Evolutionary conservation across 148 eudicot species (phyloP).

Genomic region (Rhododendron ferrugineum): DNA sequence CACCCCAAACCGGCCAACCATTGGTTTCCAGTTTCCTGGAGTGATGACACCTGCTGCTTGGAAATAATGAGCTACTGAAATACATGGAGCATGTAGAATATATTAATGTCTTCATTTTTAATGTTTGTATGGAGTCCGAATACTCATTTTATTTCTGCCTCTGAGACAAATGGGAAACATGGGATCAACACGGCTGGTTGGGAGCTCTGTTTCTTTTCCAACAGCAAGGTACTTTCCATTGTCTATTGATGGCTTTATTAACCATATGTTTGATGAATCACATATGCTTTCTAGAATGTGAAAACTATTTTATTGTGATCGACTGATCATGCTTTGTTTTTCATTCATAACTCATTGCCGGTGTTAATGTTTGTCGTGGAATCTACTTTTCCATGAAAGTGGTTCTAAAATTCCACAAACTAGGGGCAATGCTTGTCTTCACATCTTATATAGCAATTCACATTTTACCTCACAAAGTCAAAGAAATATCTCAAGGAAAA

Average conservation of each 20-base stretch:
- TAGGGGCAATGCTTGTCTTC: not conserved
- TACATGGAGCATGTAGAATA: constrained; percentile 69
- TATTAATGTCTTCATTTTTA: not conserved
- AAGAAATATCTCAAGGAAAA: not conserved
- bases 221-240: constrained; percentile 19
- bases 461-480: not conserved
- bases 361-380: not conserved
- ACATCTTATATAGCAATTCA: constrained; percentile 28
- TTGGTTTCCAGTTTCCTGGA: constrained; percentile 74
- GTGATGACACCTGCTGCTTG: constrained; percentile 48
- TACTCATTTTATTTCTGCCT: constrained; percentile 9
- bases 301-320: not conserved
- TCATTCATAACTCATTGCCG: not conserved
- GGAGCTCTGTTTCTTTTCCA: constrained; percentile 47
- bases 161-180: constrained; percentile 49
- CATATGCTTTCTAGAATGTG: not conserved
- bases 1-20: constrained; percentile 63
- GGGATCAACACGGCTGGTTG: constrained; percentile 42
- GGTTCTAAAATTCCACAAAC: not conserved
- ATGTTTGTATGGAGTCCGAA: not conserved
- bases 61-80: constrained; percentile 58
- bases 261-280: not conserved
- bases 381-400: not conserved
- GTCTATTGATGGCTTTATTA: not conserved
- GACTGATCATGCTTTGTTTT: not conserved